Evolutionary conservation across 2,329 filamentous ascomycete genomes (phyloP).

Genomic region (Penicillium paneum): DNA sequence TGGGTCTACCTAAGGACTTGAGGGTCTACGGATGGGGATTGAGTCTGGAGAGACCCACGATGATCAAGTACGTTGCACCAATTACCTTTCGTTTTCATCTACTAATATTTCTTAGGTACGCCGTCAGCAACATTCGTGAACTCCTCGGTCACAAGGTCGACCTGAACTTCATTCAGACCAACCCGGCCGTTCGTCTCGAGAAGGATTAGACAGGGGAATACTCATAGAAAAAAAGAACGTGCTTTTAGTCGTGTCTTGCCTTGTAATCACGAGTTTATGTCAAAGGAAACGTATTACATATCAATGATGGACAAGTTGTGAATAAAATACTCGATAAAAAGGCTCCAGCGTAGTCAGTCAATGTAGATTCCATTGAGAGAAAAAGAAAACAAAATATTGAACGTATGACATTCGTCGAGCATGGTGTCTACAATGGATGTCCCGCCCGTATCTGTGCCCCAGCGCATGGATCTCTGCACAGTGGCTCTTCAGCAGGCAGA

Average conservation of each 20-base stretch:
- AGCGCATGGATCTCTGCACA: constrained; percentile 55
- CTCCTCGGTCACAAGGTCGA: constrained; percentile 94
- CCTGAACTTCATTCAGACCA: constrained; percentile 84
- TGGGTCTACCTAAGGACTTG: constrained; percentile 90
- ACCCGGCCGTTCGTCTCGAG: constrained; percentile 84
- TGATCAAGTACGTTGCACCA: constrained; percentile 74
- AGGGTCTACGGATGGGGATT: constrained; percentile 92
- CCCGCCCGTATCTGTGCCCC: constrained; percentile 67
- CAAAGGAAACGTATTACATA: constrained; percentile 22
- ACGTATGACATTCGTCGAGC: background rate
- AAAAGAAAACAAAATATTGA: background rate
- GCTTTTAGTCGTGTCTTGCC: constrained; percentile 20
- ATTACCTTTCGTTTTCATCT: background rate
- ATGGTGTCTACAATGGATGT: constrained; percentile 42
- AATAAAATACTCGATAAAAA: constrained; percentile 14
- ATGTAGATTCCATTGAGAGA: background rate
- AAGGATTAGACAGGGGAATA: constrained; percentile 59
- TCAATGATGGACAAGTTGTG: constrained; percentile 20
- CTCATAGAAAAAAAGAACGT: constrained; percentile 11
- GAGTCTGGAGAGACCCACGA: constrained; percentile 88
- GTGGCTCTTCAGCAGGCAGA: constrained; percentile 63
- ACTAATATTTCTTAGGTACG: constrained; percentile 49
- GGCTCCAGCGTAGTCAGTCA: background rate
- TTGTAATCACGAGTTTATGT: constrained; percentile 24
- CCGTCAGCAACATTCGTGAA: constrained; percentile 85